These are phyloP conservation scores for Cryomyces minteri DNA, from an alignment of 495 filamentous ascomycete genomes.

Conservation along the genomic window DNA sequence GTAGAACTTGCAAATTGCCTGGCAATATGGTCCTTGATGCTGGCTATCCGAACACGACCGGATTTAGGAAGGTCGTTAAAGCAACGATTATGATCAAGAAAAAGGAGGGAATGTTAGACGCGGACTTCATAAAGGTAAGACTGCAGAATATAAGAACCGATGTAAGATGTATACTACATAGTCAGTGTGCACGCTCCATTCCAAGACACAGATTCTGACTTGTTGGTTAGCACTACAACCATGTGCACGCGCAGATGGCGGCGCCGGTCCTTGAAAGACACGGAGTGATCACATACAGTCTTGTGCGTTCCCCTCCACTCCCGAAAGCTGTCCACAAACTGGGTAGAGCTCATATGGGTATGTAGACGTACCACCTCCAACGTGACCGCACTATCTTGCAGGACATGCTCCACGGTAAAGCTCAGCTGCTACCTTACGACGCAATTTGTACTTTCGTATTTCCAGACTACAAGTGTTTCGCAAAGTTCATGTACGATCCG, in stretches of 20 bases:
- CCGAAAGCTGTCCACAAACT: background rate
- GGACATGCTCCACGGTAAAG: slow-evolving; percentile 23
- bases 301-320: slow-evolving; percentile 12
- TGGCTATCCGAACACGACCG: slow-evolving; percentile 20
- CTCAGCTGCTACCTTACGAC: slow-evolving; percentile 20
- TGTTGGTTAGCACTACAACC: slow-evolving; percentile 18
- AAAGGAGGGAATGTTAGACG: slow-evolving; percentile 23
- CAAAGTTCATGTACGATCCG: slow-evolving; percentile 23
- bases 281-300: slow-evolving; percentile 21
- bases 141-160: too few relatives aligned
- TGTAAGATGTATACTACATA: too few relatives aligned
- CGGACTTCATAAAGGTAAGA: slow-evolving; percentile 13
- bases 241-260: slow-evolving; percentile 21
- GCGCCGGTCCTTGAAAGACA: slow-evolving; percentile 20
- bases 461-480: slow-evolving; percentile 20
- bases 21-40: slow-evolving; percentile 19
- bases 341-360: background rate
- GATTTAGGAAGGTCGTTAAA: slow-evolving; percentile 25
- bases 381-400: slow-evolving; percentile 21
- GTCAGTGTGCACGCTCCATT: too few relatives aligned
- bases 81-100: slow-evolving; percentile 23
- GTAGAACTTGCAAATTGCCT: background rate
- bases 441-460: slow-evolving; percentile 26
- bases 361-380: slow-evolving; percentile 21
- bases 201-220: too few relatives aligned